phyloP scores from a whole-genome alignment of 257 asterid species.

The Solanum commersonii region DNA sequence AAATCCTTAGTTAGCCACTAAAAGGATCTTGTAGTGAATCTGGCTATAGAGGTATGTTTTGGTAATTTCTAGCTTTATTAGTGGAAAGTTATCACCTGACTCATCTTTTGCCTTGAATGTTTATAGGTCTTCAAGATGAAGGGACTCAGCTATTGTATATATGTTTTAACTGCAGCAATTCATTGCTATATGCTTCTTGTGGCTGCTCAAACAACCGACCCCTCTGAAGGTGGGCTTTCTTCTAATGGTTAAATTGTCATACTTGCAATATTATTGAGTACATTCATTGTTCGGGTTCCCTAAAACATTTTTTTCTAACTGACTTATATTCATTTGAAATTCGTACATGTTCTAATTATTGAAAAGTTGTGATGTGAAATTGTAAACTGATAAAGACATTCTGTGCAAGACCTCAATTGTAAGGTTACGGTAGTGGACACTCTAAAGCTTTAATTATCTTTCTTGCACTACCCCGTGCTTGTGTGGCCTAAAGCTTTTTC shows the following conservation, averaged over 20 bases:
- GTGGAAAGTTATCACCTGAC: neutral
- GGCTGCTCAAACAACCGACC: constrained; percentile 10
- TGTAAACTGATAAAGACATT: neutral
- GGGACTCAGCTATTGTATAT: neutral
- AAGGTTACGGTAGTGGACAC: neutral
- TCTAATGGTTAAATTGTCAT: neutral
- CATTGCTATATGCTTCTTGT: constrained; percentile 6
- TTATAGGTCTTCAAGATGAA: constrained; percentile 6
- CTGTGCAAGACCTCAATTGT: neutral
- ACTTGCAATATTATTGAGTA: neutral
- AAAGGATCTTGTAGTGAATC: neutral
- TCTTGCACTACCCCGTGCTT: neutral
- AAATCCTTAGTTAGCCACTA: neutral
- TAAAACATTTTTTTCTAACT: neutral
- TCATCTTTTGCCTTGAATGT: neutral
- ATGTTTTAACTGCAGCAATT: neutral
- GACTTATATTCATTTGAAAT: neutral
- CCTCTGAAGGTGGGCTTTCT: constrained; percentile 13
- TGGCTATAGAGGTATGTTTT: neutral
- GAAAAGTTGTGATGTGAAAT: neutral
- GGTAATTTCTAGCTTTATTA: neutral
- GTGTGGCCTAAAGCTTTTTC: neutral
- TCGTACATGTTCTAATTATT: neutral
- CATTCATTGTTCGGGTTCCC: neutral
- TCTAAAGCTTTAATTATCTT: neutral